Evolutionary conservation across 169 alveolate genomes (phyloP).

Genomic region (Plasmodium chabaudi): DNA sequence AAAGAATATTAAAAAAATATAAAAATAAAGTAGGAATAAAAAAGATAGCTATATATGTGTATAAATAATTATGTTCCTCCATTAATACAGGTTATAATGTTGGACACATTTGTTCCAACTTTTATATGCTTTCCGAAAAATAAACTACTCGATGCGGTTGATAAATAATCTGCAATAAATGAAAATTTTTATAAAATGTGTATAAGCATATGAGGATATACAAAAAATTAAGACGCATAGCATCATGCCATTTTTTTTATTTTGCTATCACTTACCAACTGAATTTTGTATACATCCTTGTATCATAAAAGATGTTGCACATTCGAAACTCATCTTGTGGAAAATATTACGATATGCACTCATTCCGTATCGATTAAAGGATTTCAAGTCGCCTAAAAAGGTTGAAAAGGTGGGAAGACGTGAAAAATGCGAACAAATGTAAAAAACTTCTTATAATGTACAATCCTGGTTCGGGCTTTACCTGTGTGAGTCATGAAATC

Average conservation of each 20-base stretch:
- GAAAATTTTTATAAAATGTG: neutral
- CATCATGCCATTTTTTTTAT: neutral
- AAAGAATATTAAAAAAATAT: too few species aligned
- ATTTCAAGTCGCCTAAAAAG: slow-evolving; percentile 42
- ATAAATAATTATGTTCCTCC: slow-evolving; percentile 5
- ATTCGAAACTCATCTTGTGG: slow-evolving; percentile 71
- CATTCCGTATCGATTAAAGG: slow-evolving; percentile 55
- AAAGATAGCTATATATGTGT: neutral
- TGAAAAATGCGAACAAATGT: neutral
- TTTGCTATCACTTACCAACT: slow-evolving; percentile 15
- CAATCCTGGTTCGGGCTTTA: slow-evolving; percentile 1
- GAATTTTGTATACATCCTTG: slow-evolving; percentile 73
- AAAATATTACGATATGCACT: slow-evolving; percentile 40
- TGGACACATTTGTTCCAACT: slow-evolving; percentile 59
- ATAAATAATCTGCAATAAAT: slow-evolving; percentile 32
- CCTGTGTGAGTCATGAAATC: slow-evolving; percentile 98
- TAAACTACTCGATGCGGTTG: slow-evolving; percentile 67
- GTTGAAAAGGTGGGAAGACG: neutral
- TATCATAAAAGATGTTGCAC: slow-evolving; percentile 47
- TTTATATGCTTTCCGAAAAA: slow-evolving; percentile 67
- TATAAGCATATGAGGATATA: neutral
- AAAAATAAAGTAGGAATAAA: too few species aligned
- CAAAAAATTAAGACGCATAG: neutral
- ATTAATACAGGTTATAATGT: slow-evolving; percentile 25
- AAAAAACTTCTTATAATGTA: too few species aligned